Base-by-base conservation (phyloP, 2,329 filamentous ascomycete genomes). In the Iodosphaeria phyllophila region DNA sequence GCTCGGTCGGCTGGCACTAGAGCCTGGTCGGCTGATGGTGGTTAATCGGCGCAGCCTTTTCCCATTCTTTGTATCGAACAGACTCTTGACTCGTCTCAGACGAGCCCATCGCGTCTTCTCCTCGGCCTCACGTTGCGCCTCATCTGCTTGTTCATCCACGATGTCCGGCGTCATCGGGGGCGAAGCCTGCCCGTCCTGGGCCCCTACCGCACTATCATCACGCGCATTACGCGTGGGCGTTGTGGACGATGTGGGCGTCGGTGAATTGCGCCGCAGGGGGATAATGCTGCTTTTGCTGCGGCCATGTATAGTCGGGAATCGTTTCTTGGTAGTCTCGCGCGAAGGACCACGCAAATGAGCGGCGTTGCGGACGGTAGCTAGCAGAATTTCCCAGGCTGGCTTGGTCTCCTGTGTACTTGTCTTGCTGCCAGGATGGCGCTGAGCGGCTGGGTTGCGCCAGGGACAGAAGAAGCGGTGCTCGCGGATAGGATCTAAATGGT, bases 381-480 rank as follows among this genome's bases (percentile, higher is more conserved):
- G 37, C 4, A 73, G 38, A 3, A 64, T 46, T 32, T 59, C 55
- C 68, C 68, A 74, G 1, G 57, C 67, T 0, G 66, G 46, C 35
- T 51, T 43, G 17, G 48, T 45, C 5, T 44, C 44, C 22, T 40
- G 44, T 6, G 44, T 45, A 23, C 41, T 50, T 2, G 38, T 40
- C 22, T 41, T 47, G 8, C 48, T 41, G 17, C 51, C 53, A 2
- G 52, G 45, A 27, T 56, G 56, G 28, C 60, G 68, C 42, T 84
- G 77, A 2, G 67, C 60, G 8, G 51, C 39, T 3, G 65, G 48
- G 35, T 71, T 79, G 30, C 74, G 61, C 79, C 79, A 89, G 1
- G 79, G 79, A 36, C 79, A 89, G 41, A 84, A 89, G 40, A 80
- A 77, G 32, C 80, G 68, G 46, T 89, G 79, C 44, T 84, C 75